These are phyloP conservation scores for Sphaerulina vaccinii DNA, from an alignment of 2,329 filamentous ascomycete genomes.

Conservation along the genomic window DNA sequence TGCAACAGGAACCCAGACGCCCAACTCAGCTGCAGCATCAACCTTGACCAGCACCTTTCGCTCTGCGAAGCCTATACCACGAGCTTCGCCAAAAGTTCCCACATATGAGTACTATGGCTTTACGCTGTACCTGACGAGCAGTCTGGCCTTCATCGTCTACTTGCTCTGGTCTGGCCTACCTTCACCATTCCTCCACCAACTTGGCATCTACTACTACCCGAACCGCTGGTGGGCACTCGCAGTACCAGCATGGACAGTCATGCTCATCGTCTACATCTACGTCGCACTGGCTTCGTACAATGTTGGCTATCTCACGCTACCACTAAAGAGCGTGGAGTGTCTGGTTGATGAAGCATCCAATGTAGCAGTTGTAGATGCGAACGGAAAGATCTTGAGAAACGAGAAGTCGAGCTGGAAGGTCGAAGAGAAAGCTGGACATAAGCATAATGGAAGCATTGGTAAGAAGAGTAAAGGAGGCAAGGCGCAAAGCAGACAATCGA, in stretches of 20 bases:
- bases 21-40: constrained; percentile 58
- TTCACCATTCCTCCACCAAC: constrained; percentile 82
- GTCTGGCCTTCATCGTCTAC: constrained; percentile 72
- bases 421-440: constrained; percentile 14
- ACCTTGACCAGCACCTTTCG: constrained; percentile 57
- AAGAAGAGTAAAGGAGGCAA: constrained; percentile 41
- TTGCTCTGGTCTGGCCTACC: constrained; percentile 86
- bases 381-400: constrained; percentile 56
- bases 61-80: constrained; percentile 65
- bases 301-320: constrained; percentile 79
- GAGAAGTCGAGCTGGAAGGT: constrained; percentile 32
- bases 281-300: constrained; percentile 90
- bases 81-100: constrained; percentile 88
- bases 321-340: constrained; percentile 77
- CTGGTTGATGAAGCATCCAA: constrained; percentile 88
- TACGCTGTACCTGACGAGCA: constrained; percentile 88
- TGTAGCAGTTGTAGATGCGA: constrained; percentile 75
- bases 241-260: constrained; percentile 85
- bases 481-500: constrained; percentile 40
- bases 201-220: constrained; percentile 95
- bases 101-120: constrained; percentile 99
- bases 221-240: constrained; percentile 97
- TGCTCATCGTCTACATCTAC: constrained; percentile 87
- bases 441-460: constrained; percentile 30
- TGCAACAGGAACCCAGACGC: constrained; percentile 39